Conservation (phyloP, 202 grass and related monocot genomes). For the Elaeis oleifera region DNA sequence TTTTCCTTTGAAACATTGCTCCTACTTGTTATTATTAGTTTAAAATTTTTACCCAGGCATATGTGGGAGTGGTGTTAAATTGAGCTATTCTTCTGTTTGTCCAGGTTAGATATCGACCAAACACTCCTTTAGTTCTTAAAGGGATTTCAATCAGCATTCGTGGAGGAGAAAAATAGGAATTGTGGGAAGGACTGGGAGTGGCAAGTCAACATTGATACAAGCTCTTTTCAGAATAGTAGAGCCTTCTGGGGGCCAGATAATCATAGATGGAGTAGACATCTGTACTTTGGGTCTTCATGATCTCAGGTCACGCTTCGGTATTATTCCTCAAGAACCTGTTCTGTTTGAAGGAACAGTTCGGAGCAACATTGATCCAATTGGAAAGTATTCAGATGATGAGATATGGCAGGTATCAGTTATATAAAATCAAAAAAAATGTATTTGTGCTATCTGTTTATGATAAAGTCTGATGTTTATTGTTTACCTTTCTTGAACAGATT, state of each 20-base stretch:
- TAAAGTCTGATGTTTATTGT: no score
- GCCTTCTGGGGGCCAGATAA: conserved; percentile 75
- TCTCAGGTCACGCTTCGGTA: conserved; percentile 87
- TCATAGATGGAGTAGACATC: conserved; percentile 74
- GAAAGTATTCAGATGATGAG: conserved; percentile 84
- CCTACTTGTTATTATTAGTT: no score
- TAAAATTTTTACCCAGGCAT: no score
- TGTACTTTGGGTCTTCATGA: conserved; percentile 92
- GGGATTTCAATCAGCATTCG: conserved; percentile 70
- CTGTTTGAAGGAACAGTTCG: conserved; percentile 91
- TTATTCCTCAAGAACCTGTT: conserved; percentile 94
- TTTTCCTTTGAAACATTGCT: no score
- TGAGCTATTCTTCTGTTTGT: not conserved
- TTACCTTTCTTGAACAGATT: no score
- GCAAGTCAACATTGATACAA: conserved; percentile 95
- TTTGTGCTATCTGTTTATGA: not conserved
- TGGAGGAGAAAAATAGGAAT: conserved; percentile 82
- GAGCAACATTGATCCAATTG: conserved; percentile 86
- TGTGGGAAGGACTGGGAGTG: conserved; percentile 86
- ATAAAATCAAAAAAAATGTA: not conserved
- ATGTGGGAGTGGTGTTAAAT: no score
- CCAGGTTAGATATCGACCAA: conserved; percentile 71
- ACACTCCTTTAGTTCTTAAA: conserved; percentile 87
- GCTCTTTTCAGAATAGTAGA: conserved; percentile 95
- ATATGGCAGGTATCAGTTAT: conserved; percentile 83